Base-by-base conservation (phyloP, 768 basidiomycete species). In the Phylloporus sp. region DNA sequence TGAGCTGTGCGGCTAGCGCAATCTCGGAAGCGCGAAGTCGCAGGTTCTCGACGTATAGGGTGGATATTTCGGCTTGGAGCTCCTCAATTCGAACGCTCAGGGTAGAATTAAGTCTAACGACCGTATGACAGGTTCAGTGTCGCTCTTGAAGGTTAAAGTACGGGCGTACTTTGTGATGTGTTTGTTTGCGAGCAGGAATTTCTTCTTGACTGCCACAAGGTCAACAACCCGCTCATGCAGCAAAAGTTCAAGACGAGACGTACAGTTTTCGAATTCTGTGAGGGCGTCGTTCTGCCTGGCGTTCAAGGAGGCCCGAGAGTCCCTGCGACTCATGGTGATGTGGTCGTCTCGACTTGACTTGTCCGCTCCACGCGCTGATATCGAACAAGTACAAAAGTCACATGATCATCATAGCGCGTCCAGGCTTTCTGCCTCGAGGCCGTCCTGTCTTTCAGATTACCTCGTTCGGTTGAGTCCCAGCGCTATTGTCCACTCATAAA, bases 141-240 rank as follows among this genome's bases (percentile, higher is more conserved):
- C 28, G 41, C 15, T 42, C 40, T 32, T 40, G 37, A n/a, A 34
- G 20, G 40, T 24, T n/a, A 42, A 39, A 42, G 44, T 45, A 14
- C 15, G 38, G 28, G 64, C 77, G 31, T 56, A 90, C 88, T 90
- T 91, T 21, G 89, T 90, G 62, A 91, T 91, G 69, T 90, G 89
- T 68, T 90, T 90, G 70, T 91, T 91, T 48, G 88, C 87, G 49
- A 90, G 82, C 18, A 91, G 74, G 59, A 90, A 90, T 71, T 89
- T 90, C 81, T 88, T 89, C 82, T 90, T 90, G 74, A 90, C 89
- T 91, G 63, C 66, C 66, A 74, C 60, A 27, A 40, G 17, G 52
- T 63, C 38, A 62, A 46, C 31, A 6, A n/a, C n/a, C n/a, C n/a
- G n/a, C 17, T 10, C 27, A 33, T 6, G 23, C 17, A 42, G 17